Conservation (phyloP, 176 grass and related monocot genomes). For the Triticum turgidum region DNA sequence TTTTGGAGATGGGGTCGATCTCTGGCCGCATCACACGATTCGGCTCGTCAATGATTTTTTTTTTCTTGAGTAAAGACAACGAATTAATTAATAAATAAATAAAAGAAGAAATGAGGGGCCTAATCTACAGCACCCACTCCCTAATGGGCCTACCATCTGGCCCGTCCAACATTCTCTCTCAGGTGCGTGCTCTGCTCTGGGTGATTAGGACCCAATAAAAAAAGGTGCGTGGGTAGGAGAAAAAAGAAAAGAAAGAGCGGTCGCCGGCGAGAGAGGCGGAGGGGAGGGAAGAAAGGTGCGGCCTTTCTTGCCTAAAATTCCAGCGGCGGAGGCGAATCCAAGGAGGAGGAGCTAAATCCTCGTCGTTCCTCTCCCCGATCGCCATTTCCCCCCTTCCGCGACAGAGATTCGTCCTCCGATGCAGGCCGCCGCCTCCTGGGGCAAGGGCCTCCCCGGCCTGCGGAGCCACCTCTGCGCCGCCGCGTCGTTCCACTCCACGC, state of each 20-base stretch:
- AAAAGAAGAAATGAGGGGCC: too few species aligned
- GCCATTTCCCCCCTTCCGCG: background rate
- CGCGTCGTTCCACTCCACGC: conserved; percentile 64
- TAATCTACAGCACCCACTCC: background rate
- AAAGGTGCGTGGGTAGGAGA: background rate
- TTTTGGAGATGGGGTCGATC: too few species aligned
- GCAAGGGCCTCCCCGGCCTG: conserved; percentile 34
- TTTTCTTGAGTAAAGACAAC: too few species aligned
- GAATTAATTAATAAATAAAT: too few species aligned
- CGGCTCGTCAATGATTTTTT: background rate
- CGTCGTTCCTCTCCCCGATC: background rate
- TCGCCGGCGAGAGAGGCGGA: background rate
- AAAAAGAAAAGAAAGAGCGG: background rate
- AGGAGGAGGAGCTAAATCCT: background rate
- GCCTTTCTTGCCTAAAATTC: conserved; percentile 19
- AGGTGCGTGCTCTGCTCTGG: too few species aligned
- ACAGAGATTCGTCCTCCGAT: conserved; percentile 25
- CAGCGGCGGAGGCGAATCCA: conserved; percentile 15
- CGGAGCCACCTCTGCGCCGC: conserved; percentile 36
- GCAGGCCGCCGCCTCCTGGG: conserved; percentile 53
- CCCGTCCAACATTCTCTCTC: background rate
- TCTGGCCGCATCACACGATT: background rate
- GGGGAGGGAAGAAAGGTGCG: background rate
- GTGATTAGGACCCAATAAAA: too few species aligned
- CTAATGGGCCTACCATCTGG: background rate